A percentile compares a stretch with the other conserved stretches of the same genome.
Evolutionary conservation across 257 asterid genomes (phyloP).

Genomic region (Paraleonurus japonicus): DNA sequence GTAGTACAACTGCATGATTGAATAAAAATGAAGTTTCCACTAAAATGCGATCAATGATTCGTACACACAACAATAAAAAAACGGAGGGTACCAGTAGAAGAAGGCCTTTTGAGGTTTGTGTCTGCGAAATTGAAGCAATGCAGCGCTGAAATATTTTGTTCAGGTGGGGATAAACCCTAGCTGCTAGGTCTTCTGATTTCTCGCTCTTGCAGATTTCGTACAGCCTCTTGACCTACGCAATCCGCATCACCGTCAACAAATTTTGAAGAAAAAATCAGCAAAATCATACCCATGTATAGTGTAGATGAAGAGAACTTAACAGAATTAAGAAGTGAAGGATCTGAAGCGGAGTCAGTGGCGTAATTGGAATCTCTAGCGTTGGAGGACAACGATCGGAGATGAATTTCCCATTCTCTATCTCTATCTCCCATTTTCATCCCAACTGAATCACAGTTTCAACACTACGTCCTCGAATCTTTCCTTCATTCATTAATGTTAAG

Average conservation of each 20-base stretch:
- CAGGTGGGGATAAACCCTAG: constrained; percentile 82
- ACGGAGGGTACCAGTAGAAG: constrained; percentile 63
- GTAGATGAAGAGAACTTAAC: constrained; percentile 26
- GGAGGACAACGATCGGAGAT: constrained; percentile 71
- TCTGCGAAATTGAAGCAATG: constrained; percentile 66
- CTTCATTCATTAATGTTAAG: background rate
- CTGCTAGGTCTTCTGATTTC: constrained; percentile 74
- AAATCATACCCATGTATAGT: background rate
- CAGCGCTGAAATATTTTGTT: constrained; percentile 82
- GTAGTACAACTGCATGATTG: background rate
- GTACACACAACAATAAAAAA: background rate
- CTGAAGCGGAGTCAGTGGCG: constrained; percentile 68
- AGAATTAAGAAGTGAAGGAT: constrained; percentile 68
- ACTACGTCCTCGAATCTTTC: background rate
- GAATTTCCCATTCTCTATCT: constrained; percentile 68
- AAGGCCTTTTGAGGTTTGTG: constrained; percentile 65
- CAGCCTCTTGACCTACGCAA: constrained; percentile 62
- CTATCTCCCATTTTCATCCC: constrained; percentile 35
- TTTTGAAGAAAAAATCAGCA: background rate
- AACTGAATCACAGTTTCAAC: background rate
- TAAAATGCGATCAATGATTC: background rate
- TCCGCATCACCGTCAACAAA: constrained; percentile 9
- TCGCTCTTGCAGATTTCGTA: constrained; percentile 68
- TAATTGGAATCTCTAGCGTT: constrained; percentile 75
- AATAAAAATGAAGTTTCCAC: background rate